Evolutionary conservation across 2,329 filamentous ascomycete species (phyloP).

Genomic region (Aspergillus udagawae): DNA sequence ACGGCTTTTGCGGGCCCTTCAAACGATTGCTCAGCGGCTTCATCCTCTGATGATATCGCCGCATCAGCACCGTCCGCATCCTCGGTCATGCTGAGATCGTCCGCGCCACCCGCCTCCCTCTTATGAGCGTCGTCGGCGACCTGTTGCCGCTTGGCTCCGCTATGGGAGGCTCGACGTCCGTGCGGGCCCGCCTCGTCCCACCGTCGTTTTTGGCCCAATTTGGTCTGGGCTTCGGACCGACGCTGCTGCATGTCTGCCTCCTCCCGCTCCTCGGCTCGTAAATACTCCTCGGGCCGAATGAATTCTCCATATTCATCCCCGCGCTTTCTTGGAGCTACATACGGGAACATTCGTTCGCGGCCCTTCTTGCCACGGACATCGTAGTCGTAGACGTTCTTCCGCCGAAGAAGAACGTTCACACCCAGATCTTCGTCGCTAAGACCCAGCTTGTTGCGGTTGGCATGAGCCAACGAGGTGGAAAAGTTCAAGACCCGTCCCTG

Average conservation of each 20-base stretch:
- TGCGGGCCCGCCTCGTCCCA: conserved; percentile 69
- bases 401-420: conserved; percentile 82
- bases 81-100: conserved; percentile 44
- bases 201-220: conserved; percentile 85
- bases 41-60: conserved; percentile 54
- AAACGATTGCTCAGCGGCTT: conserved; percentile 46
- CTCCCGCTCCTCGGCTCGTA: conserved; percentile 87
- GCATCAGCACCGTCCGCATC: conserved; percentile 57
- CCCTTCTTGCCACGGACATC: conserved; percentile 89
- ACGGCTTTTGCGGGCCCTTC: conserved; percentile 73
- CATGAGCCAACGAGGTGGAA: conserved; percentile 78
- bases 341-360: conserved; percentile 86
- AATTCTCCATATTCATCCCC: conserved; percentile 91
- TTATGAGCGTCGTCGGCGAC: conserved; percentile 29
- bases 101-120: conserved; percentile 45
- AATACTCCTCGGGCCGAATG: conserved; percentile 89
- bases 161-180: conserved; percentile 37
- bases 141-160: conserved; percentile 59
- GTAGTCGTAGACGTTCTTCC: conserved; percentile 88
- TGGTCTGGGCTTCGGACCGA: conserved; percentile 53
- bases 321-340: conserved; percentile 72
- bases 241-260: conserved; percentile 62
- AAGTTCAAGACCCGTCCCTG: conserved; percentile 90
- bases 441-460: conserved; percentile 78
- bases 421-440: conserved; percentile 87